These are phyloP conservation scores for Gryganskiella cystojenkinii DNA, from an alignment of 192 early-diverging fungal genomes.

Conservation along the genomic window DNA sequence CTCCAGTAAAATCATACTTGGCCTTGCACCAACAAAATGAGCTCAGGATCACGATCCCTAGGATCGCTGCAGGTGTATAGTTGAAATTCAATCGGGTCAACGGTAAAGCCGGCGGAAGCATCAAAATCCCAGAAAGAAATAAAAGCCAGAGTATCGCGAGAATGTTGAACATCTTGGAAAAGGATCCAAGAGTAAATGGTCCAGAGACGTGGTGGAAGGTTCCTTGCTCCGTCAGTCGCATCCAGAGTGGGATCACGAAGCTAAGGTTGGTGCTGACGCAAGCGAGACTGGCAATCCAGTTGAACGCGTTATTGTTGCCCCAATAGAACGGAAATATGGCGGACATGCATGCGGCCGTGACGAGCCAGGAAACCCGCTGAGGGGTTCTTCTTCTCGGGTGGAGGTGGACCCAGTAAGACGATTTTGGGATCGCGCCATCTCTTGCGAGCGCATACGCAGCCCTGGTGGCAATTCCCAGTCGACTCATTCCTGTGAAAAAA, in stretches of 20 bases:
- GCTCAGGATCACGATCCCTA: conserved; percentile 4
- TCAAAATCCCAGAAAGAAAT: conserved; percentile 11
- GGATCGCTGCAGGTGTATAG: conserved; percentile 25
- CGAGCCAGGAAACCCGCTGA: conserved; percentile 45
- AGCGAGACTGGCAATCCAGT: conserved; percentile 35
- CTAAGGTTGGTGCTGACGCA: conserved; percentile 40
- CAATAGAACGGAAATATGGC: conserved; percentile 44
- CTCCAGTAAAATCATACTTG: conserved; percentile 35
- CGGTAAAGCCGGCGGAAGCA: conserved; percentile 21
- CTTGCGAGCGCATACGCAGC: conserved; percentile 34
- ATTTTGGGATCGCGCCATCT: conserved; percentile 39
- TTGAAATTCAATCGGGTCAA: conserved; percentile 40
- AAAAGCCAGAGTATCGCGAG: conserved; percentile 31
- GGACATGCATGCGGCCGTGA: conserved; percentile 26
- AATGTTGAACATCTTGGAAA: conserved; percentile 16
- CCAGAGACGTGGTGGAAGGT: conserved; percentile 26
- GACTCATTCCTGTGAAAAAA: conserved; percentile 28
- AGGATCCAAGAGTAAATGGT: conserved; percentile 18
- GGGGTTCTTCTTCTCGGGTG: conserved; percentile 25
- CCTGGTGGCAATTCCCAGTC: conserved; percentile 18
- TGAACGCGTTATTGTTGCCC: conserved; percentile 45
- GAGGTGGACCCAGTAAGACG: conserved; percentile 37
- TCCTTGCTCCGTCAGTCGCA: conserved; percentile 36
- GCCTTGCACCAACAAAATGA: conserved; percentile 37
- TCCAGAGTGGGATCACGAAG: conserved; percentile 39